Percentiles rank a stretch among this genome's conserved stretches.
Evolutionary conservation across 2,329 filamentous ascomycete genomes (phyloP).

Genomic region (Keithomyces neogunnii): DNA sequence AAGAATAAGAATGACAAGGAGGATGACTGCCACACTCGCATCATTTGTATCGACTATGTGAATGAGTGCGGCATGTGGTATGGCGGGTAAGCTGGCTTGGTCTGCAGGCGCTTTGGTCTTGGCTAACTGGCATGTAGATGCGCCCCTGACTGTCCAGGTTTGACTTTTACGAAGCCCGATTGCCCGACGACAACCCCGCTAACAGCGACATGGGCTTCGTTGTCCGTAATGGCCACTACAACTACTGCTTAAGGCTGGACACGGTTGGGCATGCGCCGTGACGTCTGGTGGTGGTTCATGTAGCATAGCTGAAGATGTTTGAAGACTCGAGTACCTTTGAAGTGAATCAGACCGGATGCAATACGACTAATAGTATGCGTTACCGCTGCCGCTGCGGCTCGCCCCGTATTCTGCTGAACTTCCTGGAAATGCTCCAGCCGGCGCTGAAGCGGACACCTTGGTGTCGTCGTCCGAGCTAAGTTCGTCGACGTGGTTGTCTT

Average conservation of each 20-base stretch:
- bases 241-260: background rate
- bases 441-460: constrained; percentile 17
- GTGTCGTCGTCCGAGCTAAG: constrained; percentile 31
- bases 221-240: background rate
- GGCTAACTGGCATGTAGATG: background rate
- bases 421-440: constrained; percentile 44
- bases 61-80: constrained; percentile 17
- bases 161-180: background rate
- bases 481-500: constrained; percentile 24
- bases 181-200: background rate
- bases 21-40: constrained; percentile 16
- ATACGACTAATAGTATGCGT: constrained; percentile 26
- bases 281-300: background rate
- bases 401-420: constrained; percentile 29
- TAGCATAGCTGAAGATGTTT: background rate
- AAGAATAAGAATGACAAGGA: too few species aligned
- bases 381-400: constrained; percentile 21
- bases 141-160: background rate
- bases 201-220: too few species aligned
- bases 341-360: background rate
- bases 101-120: background rate
- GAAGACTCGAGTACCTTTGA: background rate
- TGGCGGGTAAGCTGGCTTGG: constrained; percentile 11
- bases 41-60: constrained; percentile 15
- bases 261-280: background rate